These are phyloP conservation scores for Collybiopsis confluens DNA, from an alignment of 768 basidiomycete genomes.

Conservation along the genomic window DNA sequence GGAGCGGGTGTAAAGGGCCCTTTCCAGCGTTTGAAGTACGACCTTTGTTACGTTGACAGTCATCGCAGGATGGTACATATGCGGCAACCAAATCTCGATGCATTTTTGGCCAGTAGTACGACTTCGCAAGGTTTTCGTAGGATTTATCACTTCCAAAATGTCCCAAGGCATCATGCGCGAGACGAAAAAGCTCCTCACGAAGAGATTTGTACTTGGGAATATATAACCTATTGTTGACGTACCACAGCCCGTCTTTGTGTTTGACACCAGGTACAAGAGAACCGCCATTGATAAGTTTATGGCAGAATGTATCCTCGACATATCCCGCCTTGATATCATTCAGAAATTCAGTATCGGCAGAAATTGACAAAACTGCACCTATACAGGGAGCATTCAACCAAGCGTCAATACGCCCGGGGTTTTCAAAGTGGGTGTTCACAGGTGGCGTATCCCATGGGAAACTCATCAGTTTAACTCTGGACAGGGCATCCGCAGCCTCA, in stretches of 20 bases:
- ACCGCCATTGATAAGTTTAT: background rate
- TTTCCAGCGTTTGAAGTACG: background rate
- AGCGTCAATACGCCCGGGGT: no score
- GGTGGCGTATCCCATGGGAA: background rate
- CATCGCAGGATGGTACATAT: constrained; percentile 18
- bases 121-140: constrained; percentile 1
- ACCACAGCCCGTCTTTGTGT: background rate
- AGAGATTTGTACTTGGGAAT: background rate
- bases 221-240: background rate
- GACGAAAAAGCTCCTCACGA: background rate
- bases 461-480: background rate
- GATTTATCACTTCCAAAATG: constrained; percentile 13
- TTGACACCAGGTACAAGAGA: background rate
- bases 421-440: background rate
- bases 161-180: background rate
- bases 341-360: background rate
- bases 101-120: constrained; percentile 18
- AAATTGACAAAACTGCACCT: background rate
- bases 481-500: constrained; percentile 23
- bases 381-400: background rate
- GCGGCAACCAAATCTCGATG: constrained; percentile 14
- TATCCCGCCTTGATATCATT: no score
- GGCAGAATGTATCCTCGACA: background rate
- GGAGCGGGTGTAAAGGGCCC: constrained; percentile 4
- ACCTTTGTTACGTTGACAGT: background rate